Evolutionary conservation across 2,329 filamentous ascomycete species (phyloP), one percentile per base, ranked within the genome.

Genomic region (Lithohypha guttulata): DNA sequence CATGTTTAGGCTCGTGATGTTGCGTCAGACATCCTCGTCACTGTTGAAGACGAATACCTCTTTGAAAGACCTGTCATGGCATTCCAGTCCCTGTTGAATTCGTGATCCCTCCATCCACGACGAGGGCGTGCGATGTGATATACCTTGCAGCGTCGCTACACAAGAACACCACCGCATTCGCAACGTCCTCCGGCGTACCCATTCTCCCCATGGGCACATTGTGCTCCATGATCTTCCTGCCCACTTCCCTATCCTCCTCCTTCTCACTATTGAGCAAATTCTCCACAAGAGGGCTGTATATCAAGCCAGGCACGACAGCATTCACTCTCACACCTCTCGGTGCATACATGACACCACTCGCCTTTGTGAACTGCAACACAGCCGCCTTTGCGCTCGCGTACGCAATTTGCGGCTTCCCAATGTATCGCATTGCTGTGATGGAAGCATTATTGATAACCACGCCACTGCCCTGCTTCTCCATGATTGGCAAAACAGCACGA

Each of bases 361-460:
- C 57, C 33, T 66, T 66, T 19, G 66, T 65, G 34, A 72, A 71
- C 15, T 70, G 64, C 41, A 71, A 58, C 1, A 73, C 60, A 0
- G 66, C 69, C 0, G 69, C 69, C 47, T 73, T 73, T 1, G 66
- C 57, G 0, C 67, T 58, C 10, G 66, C 68, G 48, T 76, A 75
- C 0, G 65, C 71, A 1, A 76, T 60, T 48, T 76, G 71, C 6
- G 65, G 61, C 45, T 69, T 69, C 27, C 59, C 53, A 47, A 68
- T 58, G 56, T 73, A 73, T 1, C 70, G 54, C 30, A 76, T 42
- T 0, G 70, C 71, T 0, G 71, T 69, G 9, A 75, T 66, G 17
- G 62, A 67, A 0, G 67, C 63, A n/a, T 70, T 54, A 35, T 69
- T 70, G 6, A 72, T 59, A 0, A 75, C 55, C 0, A 58, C 58